These are phyloP conservation scores for Pseudogymnoascus sp. DNA, from an alignment of 2,329 filamentous ascomycete genomes.

Conservation along the genomic window DNA sequence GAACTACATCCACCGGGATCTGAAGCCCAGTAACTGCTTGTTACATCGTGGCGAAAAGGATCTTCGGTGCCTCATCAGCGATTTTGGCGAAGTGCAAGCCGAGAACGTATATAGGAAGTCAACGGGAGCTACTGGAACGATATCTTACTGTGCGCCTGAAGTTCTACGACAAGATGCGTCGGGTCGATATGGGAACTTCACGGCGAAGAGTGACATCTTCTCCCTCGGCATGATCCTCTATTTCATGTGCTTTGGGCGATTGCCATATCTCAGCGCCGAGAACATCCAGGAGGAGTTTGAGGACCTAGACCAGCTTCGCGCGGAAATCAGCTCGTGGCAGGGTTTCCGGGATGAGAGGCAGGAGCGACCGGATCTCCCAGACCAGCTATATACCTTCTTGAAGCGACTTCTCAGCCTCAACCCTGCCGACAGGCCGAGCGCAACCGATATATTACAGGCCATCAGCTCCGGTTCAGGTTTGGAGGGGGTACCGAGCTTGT, in stretches of 20 bases:
- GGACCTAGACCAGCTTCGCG: slow-evolving; percentile 75
- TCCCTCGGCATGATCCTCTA: slow-evolving; percentile 97
- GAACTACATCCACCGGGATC: slow-evolving; percentile 90
- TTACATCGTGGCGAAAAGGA: slow-evolving; percentile 67
- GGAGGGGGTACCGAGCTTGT: not conserved
- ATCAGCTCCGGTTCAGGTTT: slow-evolving; percentile 19
- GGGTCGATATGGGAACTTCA: slow-evolving; percentile 75
- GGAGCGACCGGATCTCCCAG: slow-evolving; percentile 72
- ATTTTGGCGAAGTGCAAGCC: slow-evolving; percentile 93
- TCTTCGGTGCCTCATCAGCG: slow-evolving; percentile 80
- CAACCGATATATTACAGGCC: slow-evolving; percentile 66
- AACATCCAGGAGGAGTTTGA: slow-evolving; percentile 84
- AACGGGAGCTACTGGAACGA: slow-evolving; percentile 88
- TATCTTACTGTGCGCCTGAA: slow-evolving; percentile 95
- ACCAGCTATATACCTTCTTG: slow-evolving; percentile 77
- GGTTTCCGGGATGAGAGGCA: slow-evolving; percentile 75
- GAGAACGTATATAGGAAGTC: slow-evolving; percentile 77
- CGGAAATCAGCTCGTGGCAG: slow-evolving; percentile 79
- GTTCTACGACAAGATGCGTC: slow-evolving; percentile 64
- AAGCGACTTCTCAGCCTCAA: slow-evolving; percentile 73
- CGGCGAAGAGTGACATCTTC: slow-evolving; percentile 96
- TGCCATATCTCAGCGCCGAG: slow-evolving; percentile 82
- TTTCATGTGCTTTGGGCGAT: slow-evolving; percentile 88
- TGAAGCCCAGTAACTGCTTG: slow-evolving; percentile 94
- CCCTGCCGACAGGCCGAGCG: slow-evolving; percentile 69